phyloP scores from a whole-genome alignment of 2,329 filamentous ascomycete genomes.

The Tothia fuscella region DNA sequence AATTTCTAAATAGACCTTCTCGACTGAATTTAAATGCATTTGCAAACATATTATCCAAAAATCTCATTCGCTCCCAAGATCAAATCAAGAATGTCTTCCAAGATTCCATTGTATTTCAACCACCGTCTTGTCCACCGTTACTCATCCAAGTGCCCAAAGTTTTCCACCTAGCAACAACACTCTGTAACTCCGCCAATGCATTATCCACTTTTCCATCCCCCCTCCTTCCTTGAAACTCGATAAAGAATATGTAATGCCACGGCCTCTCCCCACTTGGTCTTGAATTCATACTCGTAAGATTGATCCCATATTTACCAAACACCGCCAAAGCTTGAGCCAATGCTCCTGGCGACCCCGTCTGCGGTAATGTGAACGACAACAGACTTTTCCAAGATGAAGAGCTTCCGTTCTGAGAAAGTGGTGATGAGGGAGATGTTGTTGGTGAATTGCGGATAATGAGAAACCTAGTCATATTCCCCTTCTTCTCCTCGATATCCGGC shows the following conservation, averaged over 20 bases:
- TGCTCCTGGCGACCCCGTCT: slow-evolving; percentile 66
- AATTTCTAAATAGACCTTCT: no score
- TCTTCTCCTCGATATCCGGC: slow-evolving; percentile 56
- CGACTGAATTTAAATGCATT: no score
- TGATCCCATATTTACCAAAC: slow-evolving; percentile 61
- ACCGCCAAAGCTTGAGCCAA: slow-evolving; percentile 69
- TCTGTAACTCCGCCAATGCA: slow-evolving; percentile 47
- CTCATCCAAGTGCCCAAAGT: slow-evolving; percentile 56
- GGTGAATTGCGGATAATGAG: slow-evolving; percentile 44
- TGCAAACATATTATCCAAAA: no score
- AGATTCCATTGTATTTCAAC: no score
- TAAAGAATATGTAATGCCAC: slow-evolving; percentile 92
- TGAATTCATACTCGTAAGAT: slow-evolving; percentile 84
- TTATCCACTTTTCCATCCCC: slow-evolving; percentile 46
- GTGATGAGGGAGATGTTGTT: background rate
- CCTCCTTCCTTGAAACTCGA: slow-evolving; percentile 67
- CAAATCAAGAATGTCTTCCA: no score
- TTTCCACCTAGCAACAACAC: slow-evolving; percentile 49
- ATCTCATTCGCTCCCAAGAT: no score
- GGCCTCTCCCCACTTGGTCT: slow-evolving; percentile 61
- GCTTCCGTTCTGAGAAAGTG: background rate
- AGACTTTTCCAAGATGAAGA: slow-evolving; percentile 37
- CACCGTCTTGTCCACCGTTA: no score
- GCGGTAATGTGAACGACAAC: slow-evolving; percentile 66
- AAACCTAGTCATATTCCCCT: slow-evolving; percentile 70